phyloP scores from a whole-genome alignment of 257 asterid genomes.

The Petunia secreta region DNA sequence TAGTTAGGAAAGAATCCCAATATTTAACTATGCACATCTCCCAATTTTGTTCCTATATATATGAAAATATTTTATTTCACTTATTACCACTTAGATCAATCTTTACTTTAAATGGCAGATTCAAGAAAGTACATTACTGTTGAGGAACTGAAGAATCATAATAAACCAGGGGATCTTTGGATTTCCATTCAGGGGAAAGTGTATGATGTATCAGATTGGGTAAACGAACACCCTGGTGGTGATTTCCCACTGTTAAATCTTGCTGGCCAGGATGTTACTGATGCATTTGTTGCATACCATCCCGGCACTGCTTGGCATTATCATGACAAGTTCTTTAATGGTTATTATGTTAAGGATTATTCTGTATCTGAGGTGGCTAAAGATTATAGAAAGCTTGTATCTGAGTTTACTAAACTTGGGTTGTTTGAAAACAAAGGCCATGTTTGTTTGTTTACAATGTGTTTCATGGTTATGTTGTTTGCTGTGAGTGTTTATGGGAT shows the following conservation, averaged over 20 bases:
- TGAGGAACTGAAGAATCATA: constrained; percentile 75
- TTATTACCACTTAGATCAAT: background rate
- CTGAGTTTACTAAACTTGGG: constrained; percentile 68
- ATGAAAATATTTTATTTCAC: no score
- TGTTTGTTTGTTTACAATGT: constrained; percentile 38
- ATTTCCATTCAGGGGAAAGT: constrained; percentile 89
- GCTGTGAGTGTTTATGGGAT: constrained; percentile 63
- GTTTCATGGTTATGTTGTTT: constrained; percentile 43
- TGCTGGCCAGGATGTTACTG: constrained; percentile 90
- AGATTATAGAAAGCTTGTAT: constrained; percentile 71
- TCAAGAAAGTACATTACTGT: constrained; percentile 57
- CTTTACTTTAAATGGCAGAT: constrained; percentile 45
- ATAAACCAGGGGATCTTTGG: constrained; percentile 83
- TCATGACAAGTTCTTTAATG: constrained; percentile 64
- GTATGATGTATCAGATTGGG: constrained; percentile 85
- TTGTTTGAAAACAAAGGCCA: constrained; percentile 76
- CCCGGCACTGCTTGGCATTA: constrained; percentile 66
- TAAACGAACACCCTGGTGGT: constrained; percentile 81
- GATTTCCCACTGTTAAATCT: constrained; percentile 68
- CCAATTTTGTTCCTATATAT: no score
- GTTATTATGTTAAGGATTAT: constrained; percentile 57
- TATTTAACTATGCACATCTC: no score
- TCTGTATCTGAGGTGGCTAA: constrained; percentile 67
- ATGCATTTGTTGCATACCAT: constrained; percentile 86
- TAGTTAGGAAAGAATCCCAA: no score